Evolutionary conservation across 2,329 filamentous ascomycete species (phyloP).

Genomic region (Ophiostoma australiae): DNA sequence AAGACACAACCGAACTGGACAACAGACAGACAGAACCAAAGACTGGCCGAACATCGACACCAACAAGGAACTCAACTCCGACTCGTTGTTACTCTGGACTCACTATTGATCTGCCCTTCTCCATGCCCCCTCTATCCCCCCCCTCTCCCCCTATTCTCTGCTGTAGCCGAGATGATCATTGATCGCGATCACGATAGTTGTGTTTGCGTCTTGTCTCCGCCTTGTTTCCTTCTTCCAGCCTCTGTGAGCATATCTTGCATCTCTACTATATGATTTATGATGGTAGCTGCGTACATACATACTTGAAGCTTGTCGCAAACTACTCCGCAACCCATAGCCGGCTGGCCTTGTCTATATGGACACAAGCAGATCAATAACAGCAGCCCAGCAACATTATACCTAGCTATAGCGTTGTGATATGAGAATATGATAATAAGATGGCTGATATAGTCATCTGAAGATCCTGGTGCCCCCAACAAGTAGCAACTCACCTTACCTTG

Average conservation of each 20-base stretch:
- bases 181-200: background rate
- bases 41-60: background rate
- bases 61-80: background rate
- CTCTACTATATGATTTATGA: background rate
- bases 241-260: background rate
- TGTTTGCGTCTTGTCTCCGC: background rate
- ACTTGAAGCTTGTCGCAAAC: background rate
- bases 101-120: background rate
- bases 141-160: background rate
- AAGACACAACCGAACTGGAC: background rate
- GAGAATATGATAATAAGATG: background rate
- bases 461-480: background rate
- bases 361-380: background rate
- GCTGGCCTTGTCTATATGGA: background rate
- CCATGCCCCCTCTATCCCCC: background rate
- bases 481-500: background rate
- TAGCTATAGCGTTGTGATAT: background rate
- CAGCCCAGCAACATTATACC: background rate
- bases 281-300: background rate
- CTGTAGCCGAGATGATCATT: slow-evolving; percentile 3
- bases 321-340: background rate
- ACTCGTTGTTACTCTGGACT: background rate
- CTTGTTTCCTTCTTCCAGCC: background rate
- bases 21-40: background rate
- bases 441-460: background rate